A percentile compares a stretch with the other conserved stretches of the same genome.
Conservation (phyloP, 257 asterid genomes). For the Gynochthodes officinalis region DNA sequence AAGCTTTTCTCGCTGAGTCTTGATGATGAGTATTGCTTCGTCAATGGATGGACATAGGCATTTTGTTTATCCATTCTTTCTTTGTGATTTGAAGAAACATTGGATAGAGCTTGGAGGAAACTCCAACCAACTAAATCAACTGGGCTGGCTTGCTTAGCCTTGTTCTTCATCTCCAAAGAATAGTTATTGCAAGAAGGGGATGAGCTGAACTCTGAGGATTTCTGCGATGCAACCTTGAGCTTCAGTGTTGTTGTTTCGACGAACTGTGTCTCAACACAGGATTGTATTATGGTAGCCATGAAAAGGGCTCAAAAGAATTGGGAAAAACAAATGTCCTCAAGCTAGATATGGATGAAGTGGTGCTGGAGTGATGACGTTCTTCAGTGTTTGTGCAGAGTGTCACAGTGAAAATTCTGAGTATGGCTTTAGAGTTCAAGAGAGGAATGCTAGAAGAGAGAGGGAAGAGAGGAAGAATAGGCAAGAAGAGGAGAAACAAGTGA, state of each 20-base stretch:
- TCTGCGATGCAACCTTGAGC: slow-evolving; percentile 40
- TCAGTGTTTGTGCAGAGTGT: background rate
- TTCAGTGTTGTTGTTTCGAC: slow-evolving; percentile 50
- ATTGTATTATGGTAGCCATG: slow-evolving; percentile 47
- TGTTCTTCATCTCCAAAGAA: background rate
- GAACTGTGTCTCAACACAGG: slow-evolving; percentile 42
- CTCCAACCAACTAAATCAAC: slow-evolving; percentile 37
- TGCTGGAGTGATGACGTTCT: background rate
- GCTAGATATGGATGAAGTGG: background rate
- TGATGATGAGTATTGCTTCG: slow-evolving; percentile 25
- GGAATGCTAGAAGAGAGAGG: background rate
- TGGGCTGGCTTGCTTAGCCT: background rate
- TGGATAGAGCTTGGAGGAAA: slow-evolving; percentile 34
- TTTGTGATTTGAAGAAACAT: slow-evolving; percentile 9
- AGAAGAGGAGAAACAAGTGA: slow-evolving; percentile 19
- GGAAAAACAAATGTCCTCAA: background rate
- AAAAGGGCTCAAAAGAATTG: background rate
- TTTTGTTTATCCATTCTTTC: slow-evolving; percentile 18
- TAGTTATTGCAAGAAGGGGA: background rate
- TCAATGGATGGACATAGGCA: slow-evolving; percentile 32
- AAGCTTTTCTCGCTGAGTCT: slow-evolving; percentile 51
- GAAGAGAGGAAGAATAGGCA: background rate
- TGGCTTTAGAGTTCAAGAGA: background rate
- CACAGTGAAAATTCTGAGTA: background rate
- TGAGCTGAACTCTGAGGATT: slow-evolving; percentile 7